Evolutionary conservation across 352 stramenopile genomes (phyloP).

Genomic region (Pythium guiyangense): DNA sequence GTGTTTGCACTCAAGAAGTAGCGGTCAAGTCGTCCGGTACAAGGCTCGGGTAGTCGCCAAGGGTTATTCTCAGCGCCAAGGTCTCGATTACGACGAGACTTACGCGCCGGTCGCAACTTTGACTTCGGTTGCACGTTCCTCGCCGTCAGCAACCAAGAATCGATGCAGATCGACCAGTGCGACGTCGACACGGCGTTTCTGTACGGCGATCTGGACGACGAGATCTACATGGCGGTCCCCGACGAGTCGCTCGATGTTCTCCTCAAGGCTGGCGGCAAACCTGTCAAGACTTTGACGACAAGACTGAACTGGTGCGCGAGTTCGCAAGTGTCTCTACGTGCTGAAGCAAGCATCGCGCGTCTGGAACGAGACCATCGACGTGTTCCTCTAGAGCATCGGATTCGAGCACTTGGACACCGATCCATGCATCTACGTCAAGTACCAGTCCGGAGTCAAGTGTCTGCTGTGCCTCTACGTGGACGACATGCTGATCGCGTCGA

Average conservation of each 20-base stretch:
- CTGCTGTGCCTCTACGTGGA: constrained; percentile 18
- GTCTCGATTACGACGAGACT: constrained; percentile 5
- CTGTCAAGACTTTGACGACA: too few relatives aligned
- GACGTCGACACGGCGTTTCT: constrained; percentile 25
- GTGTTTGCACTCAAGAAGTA: neutral
- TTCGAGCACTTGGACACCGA: constrained; percentile 11
- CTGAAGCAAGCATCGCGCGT: constrained; percentile 20
- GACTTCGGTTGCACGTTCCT: constrained; percentile 1
- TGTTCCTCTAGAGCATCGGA: constrained; percentile 11
- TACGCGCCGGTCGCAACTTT: constrained; percentile 13
- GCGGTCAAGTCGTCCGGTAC: neutral
- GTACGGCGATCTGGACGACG: constrained; percentile 16
- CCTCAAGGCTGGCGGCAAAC: neutral
- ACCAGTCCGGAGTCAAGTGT: constrained; percentile 1
- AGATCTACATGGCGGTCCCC: constrained; percentile 19
- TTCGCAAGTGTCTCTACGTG: constrained; percentile 13
- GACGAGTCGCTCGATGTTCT: constrained; percentile 9
- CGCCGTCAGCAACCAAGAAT: constrained; percentile 1
- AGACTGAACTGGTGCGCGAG: neutral
- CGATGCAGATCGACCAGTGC: constrained; percentile 15
- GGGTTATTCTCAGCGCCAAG: neutral
- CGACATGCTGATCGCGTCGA: constrained; percentile 11
- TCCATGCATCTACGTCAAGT: neutral
- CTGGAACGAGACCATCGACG: constrained; percentile 23
- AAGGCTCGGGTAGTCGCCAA: constrained; percentile 1